Base-by-base conservation (phyloP, 1,139 yeast species). In the Geotrichum phurueaensis region DNA sequence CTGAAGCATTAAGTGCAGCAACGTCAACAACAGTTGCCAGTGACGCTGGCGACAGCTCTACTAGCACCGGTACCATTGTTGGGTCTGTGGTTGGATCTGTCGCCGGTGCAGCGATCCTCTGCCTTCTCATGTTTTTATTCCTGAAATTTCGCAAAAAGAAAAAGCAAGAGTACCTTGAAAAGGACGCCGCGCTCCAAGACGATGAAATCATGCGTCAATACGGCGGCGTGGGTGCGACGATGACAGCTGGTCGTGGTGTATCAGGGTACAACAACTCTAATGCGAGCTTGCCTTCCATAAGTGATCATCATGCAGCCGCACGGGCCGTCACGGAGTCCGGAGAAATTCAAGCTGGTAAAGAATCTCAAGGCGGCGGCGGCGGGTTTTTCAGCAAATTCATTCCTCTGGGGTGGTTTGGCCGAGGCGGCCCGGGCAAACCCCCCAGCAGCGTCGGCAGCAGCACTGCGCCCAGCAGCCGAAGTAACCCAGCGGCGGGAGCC, bases 21-120 rank as follows among this genome's bases (percentile, higher is more conserved):
- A 47, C 54, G 6, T 53, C 63, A 10, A 51, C 49, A 18, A 49
- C 62, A 1, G 49, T 59, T 10, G 54, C 62, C n/a, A 51, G 48
- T 4, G 49, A 57, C 23, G 49, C 57, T 22, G 43, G 58, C 25
- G 33, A 56, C 12, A 33, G 52, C 23, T 20, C 52, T 5, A 39
- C 60, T 13, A 50, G 62, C 36, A 54, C 62, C 13, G 75, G 77
- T 1, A 70, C 76, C 0, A 75, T 79, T 56, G 81, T 80, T 0
- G 83, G 82, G 1, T 73, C 79, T 5, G 76, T 78, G 2, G 76
- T 79, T 39, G 83, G 82, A 2, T 69, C 78, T 1, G 71, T 78
- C 13, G 68, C 73, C n/a, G 82, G 80, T 1, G 65, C 73, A 1
- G 66, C 73, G 0, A 47, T 76, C 0, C 62, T 73, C 0, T 54